Evolutionary conservation across 1,284 basidiomycete genomes (phyloP).

Genomic region (Somion occarium): DNA sequence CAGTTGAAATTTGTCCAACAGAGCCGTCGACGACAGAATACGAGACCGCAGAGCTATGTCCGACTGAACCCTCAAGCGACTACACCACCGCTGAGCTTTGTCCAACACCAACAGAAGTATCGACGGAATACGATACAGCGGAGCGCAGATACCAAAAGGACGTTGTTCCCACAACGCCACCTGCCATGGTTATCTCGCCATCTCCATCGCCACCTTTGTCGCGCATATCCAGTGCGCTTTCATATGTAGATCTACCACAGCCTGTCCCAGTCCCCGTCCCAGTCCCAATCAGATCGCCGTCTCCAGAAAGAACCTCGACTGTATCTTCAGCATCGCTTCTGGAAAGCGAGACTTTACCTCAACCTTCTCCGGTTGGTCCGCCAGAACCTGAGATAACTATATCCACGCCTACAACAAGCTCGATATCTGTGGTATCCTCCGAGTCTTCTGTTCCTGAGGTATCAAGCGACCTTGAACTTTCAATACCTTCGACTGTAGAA

Average conservation of each 20-base stretch:
- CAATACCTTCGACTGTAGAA: conserved; percentile 21
- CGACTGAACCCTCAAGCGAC: conserved; percentile 43
- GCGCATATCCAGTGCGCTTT: conserved; percentile 1
- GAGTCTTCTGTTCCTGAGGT: conserved; percentile 24
- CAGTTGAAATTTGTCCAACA: conserved; percentile 42
- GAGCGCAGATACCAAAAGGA: conserved; percentile 22
- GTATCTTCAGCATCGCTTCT: conserved; percentile 11
- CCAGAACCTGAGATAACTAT: conserved; percentile 18
- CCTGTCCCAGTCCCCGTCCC: not conserved
- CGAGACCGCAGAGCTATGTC: conserved; percentile 46
- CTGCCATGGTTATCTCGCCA: conserved; percentile 12
- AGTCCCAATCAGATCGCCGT: conserved; percentile 20
- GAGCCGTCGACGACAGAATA: conserved; percentile 40
- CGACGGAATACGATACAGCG: conserved; percentile 32
- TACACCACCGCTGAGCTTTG: conserved; percentile 49
- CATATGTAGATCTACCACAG: not conserved
- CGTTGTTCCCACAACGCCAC: not conserved
- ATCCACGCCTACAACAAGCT: conserved; percentile 14
- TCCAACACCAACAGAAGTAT: conserved; percentile 31
- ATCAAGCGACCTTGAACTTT: conserved; percentile 21
- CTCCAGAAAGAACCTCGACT: conserved; percentile 14
- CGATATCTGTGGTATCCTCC: conserved; percentile 15
- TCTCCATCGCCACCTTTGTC: conserved; percentile 9
- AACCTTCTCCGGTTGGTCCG: conserved; percentile 19
- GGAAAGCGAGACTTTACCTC: conserved; percentile 19